Evolutionary conservation across 2,329 filamentous ascomycete species (phyloP).

Genomic region (Ophiocordyceps australis): DNA sequence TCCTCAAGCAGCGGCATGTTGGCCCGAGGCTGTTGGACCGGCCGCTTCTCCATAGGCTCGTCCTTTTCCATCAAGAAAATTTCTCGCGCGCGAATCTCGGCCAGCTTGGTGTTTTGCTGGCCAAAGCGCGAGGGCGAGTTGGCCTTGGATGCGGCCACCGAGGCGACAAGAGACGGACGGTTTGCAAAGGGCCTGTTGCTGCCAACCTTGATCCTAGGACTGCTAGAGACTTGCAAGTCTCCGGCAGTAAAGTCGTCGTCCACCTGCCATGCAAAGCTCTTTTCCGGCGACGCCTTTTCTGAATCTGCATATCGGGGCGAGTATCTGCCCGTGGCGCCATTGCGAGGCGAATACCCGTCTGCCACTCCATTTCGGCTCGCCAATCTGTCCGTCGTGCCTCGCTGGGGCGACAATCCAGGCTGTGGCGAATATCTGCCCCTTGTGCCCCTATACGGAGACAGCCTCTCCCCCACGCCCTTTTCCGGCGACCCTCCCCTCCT

Average conservation of each 20-base stretch:
- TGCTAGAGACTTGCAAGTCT: slow-evolving; percentile 35
- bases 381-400: no score
- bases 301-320: no score
- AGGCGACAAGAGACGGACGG: slow-evolving; percentile 12
- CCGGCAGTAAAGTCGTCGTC: slow-evolving; percentile 39
- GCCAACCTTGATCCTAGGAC: slow-evolving; percentile 27
- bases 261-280: slow-evolving; percentile 35
- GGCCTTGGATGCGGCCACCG: slow-evolving; percentile 8
- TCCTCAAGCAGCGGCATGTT: no score
- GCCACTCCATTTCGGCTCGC: no score
- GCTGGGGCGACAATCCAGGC: no score
- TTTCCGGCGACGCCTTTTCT: slow-evolving; percentile 32
- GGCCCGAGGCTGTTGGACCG: no score
- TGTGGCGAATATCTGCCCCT: no score
- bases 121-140: slow-evolving; percentile 10
- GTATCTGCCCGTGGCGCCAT: no score
- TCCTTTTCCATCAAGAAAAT: slow-evolving; percentile 14
- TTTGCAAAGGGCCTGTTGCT: slow-evolving; percentile 16
- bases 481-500: no score
- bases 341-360: no score
- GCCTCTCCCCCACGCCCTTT: no score
- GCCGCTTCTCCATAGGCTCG: slow-evolving; percentile 5
- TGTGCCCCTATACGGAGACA: no score
- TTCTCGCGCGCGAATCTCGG: slow-evolving; percentile 24
- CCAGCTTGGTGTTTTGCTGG: slow-evolving; percentile 22